phyloP scores from a whole-genome alignment of 257 asterid genomes.

The Scutellaria minor region DNA sequence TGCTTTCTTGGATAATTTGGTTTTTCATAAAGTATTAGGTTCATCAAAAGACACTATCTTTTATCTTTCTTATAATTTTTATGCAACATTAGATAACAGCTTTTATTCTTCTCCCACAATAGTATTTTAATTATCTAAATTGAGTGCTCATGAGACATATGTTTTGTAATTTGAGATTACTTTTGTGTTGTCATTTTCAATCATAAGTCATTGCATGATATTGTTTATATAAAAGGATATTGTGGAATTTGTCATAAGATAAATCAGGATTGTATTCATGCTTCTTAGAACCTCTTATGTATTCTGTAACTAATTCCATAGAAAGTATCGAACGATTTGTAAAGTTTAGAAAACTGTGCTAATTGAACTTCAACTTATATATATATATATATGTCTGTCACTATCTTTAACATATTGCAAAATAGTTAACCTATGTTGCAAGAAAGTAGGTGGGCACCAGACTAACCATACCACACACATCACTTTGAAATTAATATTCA shows the following conservation, averaged over 20 bases:
- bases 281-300: no score
- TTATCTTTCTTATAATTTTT: background rate
- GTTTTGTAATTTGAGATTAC: background rate
- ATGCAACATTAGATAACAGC: background rate
- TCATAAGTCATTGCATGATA: no score
- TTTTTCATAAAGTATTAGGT: background rate
- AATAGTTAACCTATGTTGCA: background rate
- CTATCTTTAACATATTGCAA: background rate
- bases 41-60: background rate
- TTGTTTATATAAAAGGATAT: no score
- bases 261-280: background rate
- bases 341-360: no score
- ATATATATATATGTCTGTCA: background rate
- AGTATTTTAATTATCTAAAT: background rate
- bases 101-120: background rate
- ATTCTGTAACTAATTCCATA: background rate
- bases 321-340: background rate
- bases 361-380: background rate
- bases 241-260: no score
- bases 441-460: no score
- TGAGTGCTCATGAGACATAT: background rate
- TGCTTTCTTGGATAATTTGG: background rate
- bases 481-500: background rate
- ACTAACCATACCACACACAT: background rate
- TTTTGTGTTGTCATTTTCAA: background rate